These are phyloP conservation scores for Fusarium sublunatum DNA, from an alignment of 2,329 filamentous ascomycete genomes.

Conservation along the genomic window DNA sequence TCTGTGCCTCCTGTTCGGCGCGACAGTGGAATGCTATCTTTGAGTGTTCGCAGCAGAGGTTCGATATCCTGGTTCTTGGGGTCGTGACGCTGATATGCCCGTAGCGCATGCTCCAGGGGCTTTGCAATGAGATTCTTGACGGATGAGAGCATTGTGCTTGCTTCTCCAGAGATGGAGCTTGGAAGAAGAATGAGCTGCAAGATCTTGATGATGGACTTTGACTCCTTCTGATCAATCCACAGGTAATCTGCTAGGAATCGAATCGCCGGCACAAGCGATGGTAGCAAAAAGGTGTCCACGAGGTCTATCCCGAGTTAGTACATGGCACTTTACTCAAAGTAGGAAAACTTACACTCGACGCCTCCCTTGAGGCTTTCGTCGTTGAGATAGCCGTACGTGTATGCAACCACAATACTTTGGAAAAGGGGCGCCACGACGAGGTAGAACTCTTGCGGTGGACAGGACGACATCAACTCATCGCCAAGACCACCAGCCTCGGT, in stretches of 20 bases:
- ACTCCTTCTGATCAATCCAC: constrained; percentile 73
- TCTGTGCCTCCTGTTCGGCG: constrained; percentile 72
- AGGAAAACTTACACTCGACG: constrained; percentile 72
- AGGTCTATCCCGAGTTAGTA: constrained; percentile 64
- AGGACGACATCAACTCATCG: constrained; percentile 84
- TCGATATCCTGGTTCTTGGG: constrained; percentile 76
- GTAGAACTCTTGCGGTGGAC: constrained; percentile 85
- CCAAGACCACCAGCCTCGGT: constrained; percentile 77
- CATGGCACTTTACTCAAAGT: accelerated
- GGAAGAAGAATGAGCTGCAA: constrained; percentile 78
- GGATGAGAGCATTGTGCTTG: constrained; percentile 74
- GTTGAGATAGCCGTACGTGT: constrained; percentile 71
- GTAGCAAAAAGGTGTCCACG: constrained; percentile 83
- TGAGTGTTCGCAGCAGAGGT: constrained; percentile 73
- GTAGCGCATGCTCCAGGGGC: constrained; percentile 74
- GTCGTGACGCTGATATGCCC: constrained; percentile 73
- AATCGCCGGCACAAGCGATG: constrained; percentile 79
- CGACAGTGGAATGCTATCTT: constrained; percentile 66
- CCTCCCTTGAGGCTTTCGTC: constrained; percentile 79
- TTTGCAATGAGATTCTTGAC: constrained; percentile 78
- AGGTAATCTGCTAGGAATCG: constrained; percentile 77
- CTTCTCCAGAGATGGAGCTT: constrained; percentile 76
- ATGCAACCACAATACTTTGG: constrained; percentile 77
- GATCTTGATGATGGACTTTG: constrained; percentile 76
- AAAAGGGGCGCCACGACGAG: constrained; percentile 81